Evolutionary conservation across 352 stramenopile genomes (phyloP).

Genomic region (Phytopythium oedochilum): DNA sequence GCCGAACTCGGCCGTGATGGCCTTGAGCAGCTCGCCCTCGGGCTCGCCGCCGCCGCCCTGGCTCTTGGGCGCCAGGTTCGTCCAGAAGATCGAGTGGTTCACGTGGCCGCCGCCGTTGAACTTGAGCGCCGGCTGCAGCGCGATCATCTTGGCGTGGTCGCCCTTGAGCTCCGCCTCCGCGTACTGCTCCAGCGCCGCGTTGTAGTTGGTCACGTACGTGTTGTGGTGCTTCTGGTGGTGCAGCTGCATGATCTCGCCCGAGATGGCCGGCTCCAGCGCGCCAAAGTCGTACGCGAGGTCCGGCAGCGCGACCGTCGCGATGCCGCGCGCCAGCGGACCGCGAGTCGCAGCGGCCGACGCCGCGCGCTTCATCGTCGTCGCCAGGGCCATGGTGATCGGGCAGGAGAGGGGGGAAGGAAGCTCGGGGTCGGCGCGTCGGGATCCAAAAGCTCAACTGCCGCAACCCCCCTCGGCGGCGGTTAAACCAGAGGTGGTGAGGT

Average conservation of each 20-base stretch:
- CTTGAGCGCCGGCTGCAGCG: conserved; percentile 90
- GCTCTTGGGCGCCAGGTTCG: conserved; percentile 88
- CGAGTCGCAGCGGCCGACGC: conserved; percentile 5
- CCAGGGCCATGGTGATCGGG: neutral
- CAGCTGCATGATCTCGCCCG: conserved; percentile 90
- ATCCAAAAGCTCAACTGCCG: conserved; percentile 27
- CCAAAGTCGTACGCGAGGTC: conserved; percentile 87
- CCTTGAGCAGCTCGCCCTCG: conserved; percentile 77
- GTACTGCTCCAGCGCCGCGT: conserved; percentile 92
- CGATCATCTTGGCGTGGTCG: conserved; percentile 91
- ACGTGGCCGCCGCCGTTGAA: conserved; percentile 98
- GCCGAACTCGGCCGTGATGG: conserved; percentile 92
- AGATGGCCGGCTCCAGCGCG: conserved; percentile 85
- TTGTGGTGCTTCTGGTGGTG: conserved; percentile 98
- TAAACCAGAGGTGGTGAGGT: conserved; percentile 14
- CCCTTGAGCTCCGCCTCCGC: conserved; percentile 81
- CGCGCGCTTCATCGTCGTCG: conserved; percentile 21
- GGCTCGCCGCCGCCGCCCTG: conserved; percentile 80
- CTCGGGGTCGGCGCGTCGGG: conserved; percentile 1
- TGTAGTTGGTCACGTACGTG: conserved; percentile 96
- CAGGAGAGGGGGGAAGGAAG: neutral
- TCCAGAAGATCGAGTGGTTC: conserved; percentile 99
- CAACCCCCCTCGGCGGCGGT: neutral
- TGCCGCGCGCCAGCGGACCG: conserved; percentile 25
- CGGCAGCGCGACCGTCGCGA: conserved; percentile 74